Evolutionary conservation across 805 yeast species (phyloP).

Genomic region (Yueomyces sinensis): DNA sequence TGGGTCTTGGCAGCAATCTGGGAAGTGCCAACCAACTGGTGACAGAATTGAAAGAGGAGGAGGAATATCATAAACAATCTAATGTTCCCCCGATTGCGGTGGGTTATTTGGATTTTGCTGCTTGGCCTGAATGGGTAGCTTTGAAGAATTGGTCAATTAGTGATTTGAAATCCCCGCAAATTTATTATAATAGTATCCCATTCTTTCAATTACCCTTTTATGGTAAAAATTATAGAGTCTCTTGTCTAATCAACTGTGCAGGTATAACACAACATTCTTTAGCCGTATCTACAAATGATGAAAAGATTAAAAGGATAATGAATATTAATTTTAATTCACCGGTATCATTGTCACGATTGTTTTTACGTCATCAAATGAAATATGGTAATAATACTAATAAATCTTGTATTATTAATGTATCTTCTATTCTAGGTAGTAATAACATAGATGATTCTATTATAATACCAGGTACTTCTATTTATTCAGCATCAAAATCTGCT

Average conservation of each 20-base stretch:
- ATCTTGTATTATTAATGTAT: conserved; percentile 16
- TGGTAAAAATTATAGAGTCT: no score
- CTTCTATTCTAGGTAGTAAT: conserved; percentile 14
- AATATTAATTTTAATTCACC: conserved; percentile 19
- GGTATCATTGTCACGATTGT: conserved; percentile 11
- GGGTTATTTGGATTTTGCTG: conserved; percentile 15
- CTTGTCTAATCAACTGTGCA: conserved; percentile 16
- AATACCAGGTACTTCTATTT: conserved; percentile 19
- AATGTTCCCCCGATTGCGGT: conserved; percentile 17
- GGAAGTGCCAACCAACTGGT: not conserved
- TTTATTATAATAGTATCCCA: no score
- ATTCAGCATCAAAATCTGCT: conserved; percentile 23
- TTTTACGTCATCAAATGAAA: conserved; percentile 5
- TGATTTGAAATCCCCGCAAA: no score
- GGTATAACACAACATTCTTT: conserved; percentile 19
- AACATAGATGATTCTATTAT: not conserved
- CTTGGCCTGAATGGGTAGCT: conserved; percentile 20
- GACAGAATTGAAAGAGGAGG: not conserved
- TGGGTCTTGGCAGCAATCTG: conserved; percentile 13
- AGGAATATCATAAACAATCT: no score
- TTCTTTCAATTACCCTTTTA: no score
- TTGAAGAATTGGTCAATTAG: no score
- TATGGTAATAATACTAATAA: not conserved
- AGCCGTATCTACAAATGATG: conserved; percentile 9
- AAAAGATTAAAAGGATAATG: conserved; percentile 10